Conservation (phyloP, 257 asterid species). For the Coffea eugenioides region DNA sequence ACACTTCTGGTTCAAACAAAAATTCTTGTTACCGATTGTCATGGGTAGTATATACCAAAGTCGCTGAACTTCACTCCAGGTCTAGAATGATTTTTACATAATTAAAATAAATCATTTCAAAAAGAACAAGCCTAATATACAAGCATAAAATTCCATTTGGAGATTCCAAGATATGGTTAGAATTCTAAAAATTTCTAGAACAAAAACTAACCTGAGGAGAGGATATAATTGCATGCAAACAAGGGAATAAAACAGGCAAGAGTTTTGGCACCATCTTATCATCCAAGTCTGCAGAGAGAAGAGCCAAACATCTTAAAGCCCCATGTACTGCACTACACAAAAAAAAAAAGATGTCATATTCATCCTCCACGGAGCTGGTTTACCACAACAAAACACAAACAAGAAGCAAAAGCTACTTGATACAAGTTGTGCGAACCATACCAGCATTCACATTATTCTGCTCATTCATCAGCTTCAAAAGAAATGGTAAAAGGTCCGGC, state of each 20-base stretch:
- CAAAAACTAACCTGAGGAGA: slow-evolving; percentile 73
- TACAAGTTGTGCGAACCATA: slow-evolving; percentile 5
- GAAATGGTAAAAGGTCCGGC: slow-evolving; percentile 81
- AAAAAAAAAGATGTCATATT: slow-evolving; percentile 1
- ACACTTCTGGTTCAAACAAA: no score
- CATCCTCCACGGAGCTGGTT: slow-evolving; percentile 5
- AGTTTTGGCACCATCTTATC: slow-evolving; percentile 79
- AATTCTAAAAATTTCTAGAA: slow-evolving; percentile 13
- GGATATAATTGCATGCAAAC: slow-evolving; percentile 72
- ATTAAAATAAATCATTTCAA: background rate
- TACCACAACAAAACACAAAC: background rate
- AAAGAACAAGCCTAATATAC: background rate
- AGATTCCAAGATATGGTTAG: background rate
- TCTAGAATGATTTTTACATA: background rate
- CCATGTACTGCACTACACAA: slow-evolving; percentile 68
- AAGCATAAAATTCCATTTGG: background rate
- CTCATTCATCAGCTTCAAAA: slow-evolving; percentile 59
- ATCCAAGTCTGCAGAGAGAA: slow-evolving; percentile 86
- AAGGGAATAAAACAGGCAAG: slow-evolving; percentile 78
- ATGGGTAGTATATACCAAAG: no score
- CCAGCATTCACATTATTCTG: slow-evolving; percentile 72
- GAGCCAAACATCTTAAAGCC: slow-evolving; percentile 90
- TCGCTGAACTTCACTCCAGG: no score
- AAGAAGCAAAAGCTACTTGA: background rate
- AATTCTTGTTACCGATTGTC: no score